These are phyloP conservation scores for Achaetomium macrosporum DNA, from an alignment of 2,329 filamentous ascomycete genomes.

Conservation along the genomic window DNA sequence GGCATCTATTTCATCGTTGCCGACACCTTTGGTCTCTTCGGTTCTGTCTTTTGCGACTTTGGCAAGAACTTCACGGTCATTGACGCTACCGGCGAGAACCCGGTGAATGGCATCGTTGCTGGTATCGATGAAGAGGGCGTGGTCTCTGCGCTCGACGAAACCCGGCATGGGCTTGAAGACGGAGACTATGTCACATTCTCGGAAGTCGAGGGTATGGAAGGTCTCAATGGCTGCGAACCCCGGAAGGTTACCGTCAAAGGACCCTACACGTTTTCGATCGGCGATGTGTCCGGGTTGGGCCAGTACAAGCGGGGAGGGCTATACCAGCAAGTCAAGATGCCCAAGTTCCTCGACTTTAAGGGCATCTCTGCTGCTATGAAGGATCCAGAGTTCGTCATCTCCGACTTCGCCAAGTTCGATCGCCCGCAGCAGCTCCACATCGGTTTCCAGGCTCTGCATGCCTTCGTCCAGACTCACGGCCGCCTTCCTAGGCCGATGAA, in stretches of 20 bases:
- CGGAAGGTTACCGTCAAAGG: constrained; percentile 91
- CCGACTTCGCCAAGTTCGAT: constrained; percentile 97
- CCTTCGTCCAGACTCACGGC: constrained; percentile 70
- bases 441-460: constrained; percentile 86
- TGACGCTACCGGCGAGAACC: constrained; percentile 85
- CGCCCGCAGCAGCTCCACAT: constrained; percentile 86
- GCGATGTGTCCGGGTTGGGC: constrained; percentile 81
- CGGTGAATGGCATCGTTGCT: constrained; percentile 81
- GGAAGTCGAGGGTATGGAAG: constrained; percentile 89
- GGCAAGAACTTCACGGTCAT: constrained; percentile 87
- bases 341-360: constrained; percentile 87
- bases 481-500: constrained; percentile 78
- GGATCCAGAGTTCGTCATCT: constrained; percentile 83
- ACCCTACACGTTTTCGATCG: constrained; percentile 96
- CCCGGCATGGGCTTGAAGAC: constrained; percentile 89
- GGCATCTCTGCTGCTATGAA: constrained; percentile 69
- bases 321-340: constrained; percentile 98
- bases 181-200: constrained; percentile 94
- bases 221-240: constrained; percentile 73
- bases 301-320: constrained; percentile 84
- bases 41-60: constrained; percentile 95
- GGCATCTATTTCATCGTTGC: constrained; percentile 84
- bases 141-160: constrained; percentile 91
- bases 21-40: constrained; percentile 91
- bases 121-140: constrained; percentile 83